These are phyloP conservation scores for Ustilago shanxiensis DNA, from an alignment of 1,284 basidiomycete genomes.

Conservation along the genomic window DNA sequence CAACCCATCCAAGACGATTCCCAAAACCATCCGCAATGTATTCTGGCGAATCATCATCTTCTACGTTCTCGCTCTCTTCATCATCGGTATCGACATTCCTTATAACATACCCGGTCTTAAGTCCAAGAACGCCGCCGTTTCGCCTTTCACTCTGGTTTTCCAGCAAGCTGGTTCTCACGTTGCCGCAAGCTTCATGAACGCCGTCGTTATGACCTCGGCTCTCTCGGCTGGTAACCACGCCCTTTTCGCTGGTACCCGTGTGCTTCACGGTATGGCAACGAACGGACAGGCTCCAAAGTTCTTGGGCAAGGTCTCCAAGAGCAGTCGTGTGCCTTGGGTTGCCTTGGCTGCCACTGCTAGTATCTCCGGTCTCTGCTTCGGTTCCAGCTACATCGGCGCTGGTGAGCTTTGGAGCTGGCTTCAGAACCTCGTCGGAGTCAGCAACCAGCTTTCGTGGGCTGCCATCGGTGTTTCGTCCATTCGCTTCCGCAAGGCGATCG, in stretches of 20 bases:
- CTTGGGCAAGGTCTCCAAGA: conserved; percentile 78
- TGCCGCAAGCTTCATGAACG: conserved; percentile 77
- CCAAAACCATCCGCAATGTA: conserved; percentile 72
- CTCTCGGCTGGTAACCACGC: conserved; percentile 87
- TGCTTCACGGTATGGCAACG: conserved; percentile 78
- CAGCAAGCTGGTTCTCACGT: conserved; percentile 71
- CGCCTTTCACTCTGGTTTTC: conserved; percentile 70
- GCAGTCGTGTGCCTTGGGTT: conserved; percentile 79
- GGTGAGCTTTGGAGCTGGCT: conserved; percentile 75
- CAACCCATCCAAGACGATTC: conserved; percentile 55
- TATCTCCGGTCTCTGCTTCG: conserved; percentile 79
- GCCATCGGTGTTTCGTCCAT: conserved; percentile 82
- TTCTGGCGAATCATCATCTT: conserved; percentile 76
- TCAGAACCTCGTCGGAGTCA: conserved; percentile 78
- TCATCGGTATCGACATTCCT: conserved; percentile 75
- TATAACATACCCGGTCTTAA: conserved; percentile 59
- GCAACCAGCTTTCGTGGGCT: conserved; percentile 84
- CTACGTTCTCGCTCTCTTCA: conserved; percentile 73
- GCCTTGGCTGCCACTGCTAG: conserved; percentile 78
- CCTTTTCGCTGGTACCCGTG: conserved; percentile 84
- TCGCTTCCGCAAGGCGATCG: conserved; percentile 78
- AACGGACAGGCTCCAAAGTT: conserved; percentile 81
- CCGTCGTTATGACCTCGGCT: conserved; percentile 80
- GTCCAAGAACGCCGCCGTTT: conserved; percentile 30
- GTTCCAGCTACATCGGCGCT: conserved; percentile 70